A percentile compares a stretch with the other conserved stretches of the same genome.
These are phyloP conservation scores for Phytophthora cactorum DNA, from an alignment of 352 stramenopile species.

Conservation along the genomic window DNA sequence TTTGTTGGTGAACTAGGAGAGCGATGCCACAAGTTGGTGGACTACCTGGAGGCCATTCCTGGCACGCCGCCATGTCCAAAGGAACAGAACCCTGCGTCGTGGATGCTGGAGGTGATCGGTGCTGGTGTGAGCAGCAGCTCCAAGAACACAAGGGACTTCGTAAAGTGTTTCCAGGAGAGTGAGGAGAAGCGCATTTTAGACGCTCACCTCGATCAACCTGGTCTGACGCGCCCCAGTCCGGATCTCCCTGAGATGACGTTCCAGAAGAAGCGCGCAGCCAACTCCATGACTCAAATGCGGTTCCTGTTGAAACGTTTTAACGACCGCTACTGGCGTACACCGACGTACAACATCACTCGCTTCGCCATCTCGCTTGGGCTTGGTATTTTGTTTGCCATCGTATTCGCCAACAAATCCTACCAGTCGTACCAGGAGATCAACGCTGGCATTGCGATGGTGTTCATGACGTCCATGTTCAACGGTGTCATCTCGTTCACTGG, in stretches of 20 bases:
- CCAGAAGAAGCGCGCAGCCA: slow-evolving; percentile 13
- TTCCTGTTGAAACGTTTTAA: slow-evolving; percentile 24
- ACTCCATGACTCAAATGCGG: slow-evolving; percentile 12
- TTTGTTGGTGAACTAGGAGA: slow-evolving; percentile 13
- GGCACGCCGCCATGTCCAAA: slow-evolving; percentile 7
- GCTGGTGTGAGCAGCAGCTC: slow-evolving; percentile 5
- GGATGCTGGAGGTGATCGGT: slow-evolving; percentile 19
- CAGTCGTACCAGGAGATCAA: slow-evolving; percentile 21
- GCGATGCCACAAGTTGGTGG: slow-evolving; percentile 4
- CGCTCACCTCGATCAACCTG: slow-evolving; percentile 3
- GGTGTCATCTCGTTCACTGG: slow-evolving; percentile 16
- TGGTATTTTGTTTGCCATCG: slow-evolving; percentile 11
- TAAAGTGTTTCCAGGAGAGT: slow-evolving; percentile 22
- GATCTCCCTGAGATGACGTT: slow-evolving; percentile 13
- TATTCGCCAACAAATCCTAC: slow-evolving; percentile 18
- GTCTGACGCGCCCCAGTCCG: slow-evolving; percentile 5
- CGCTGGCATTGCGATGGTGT: slow-evolving; percentile 7
- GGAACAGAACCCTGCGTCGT: slow-evolving; percentile 15
- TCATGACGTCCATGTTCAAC: slow-evolving; percentile 12
- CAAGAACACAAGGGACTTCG: slow-evolving; percentile 8
- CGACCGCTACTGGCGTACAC: slow-evolving; percentile 16
- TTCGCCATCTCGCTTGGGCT: slow-evolving; percentile 16
- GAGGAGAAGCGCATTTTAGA: slow-evolving; percentile 11
- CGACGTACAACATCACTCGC: slow-evolving; percentile 23
- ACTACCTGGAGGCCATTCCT: slow-evolving; percentile 12